phyloP scores from a whole-genome alignment of 768 basidiomycete species.

The Psilocybe sp. region DNA sequence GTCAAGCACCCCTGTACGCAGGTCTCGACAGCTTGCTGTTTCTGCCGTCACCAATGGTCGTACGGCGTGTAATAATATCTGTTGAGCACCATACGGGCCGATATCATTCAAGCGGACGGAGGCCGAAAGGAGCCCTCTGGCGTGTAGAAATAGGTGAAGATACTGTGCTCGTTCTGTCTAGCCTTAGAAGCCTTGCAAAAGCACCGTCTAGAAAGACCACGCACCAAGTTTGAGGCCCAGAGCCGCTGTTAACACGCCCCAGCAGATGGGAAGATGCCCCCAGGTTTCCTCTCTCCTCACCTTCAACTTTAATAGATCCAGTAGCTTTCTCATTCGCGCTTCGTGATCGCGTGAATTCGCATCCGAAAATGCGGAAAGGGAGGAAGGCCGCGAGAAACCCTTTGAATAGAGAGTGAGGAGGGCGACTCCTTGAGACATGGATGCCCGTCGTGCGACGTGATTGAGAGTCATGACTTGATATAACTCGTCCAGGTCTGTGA shows the following conservation, averaged over 20 bases:
- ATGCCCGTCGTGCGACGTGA: constrained; percentile 84
- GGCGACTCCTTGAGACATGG: constrained; percentile 89
- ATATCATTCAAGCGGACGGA: constrained; percentile 88
- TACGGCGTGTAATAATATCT: constrained; percentile 73
- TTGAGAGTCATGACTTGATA: constrained; percentile 89
- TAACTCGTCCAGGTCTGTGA: constrained; percentile 64
- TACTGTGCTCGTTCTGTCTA: constrained; percentile 74
- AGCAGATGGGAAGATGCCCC: constrained; percentile 90
- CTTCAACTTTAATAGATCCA: constrained; percentile 68
- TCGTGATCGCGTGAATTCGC: constrained; percentile 21
- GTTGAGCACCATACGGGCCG: constrained; percentile 92
- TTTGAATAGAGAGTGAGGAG: constrained; percentile 85
- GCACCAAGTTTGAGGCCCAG: constrained; percentile 72
- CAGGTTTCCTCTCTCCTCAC: constrained; percentile 61
- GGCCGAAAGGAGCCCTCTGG: constrained; percentile 85
- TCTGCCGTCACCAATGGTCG: constrained; percentile 64
- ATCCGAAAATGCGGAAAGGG: constrained; percentile 21
- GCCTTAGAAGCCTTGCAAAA: neutral
- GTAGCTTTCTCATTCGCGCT: constrained; percentile 33
- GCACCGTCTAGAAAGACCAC: constrained; percentile 7
- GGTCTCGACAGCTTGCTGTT: constrained; percentile 36
- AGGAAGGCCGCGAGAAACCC: constrained; percentile 65
- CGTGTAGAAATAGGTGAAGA: constrained; percentile 91
- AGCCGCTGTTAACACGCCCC: constrained; percentile 81
- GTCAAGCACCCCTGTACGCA: constrained; percentile 46